These are phyloP conservation scores for Diaporthe eres DNA, from an alignment of 2,329 filamentous ascomycete genomes.

Conservation along the genomic window DNA sequence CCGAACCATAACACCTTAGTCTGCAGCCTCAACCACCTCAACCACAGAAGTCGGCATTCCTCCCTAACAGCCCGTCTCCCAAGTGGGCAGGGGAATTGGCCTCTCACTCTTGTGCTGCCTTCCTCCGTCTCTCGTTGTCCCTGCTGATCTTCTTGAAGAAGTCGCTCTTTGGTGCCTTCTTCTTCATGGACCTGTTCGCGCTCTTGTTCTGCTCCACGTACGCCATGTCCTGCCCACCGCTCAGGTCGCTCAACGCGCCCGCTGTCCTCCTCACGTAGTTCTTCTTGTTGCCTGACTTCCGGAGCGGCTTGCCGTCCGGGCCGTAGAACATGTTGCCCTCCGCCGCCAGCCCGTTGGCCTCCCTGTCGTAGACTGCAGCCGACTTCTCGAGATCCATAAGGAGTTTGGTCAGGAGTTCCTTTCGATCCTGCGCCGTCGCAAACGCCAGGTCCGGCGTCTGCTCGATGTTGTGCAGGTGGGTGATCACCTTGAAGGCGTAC, in stretches of 20 bases:
- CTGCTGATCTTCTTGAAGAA: constrained; percentile 78
- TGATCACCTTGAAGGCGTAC: constrained; percentile 99
- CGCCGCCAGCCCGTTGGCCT: constrained; percentile 48
- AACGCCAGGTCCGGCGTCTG: constrained; percentile 86
- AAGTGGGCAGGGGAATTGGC: not conserved
- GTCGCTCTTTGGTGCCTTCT: constrained; percentile 67
- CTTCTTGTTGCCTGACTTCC: constrained; percentile 56
- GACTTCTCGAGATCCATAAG: constrained; percentile 84
- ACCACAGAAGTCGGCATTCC: not conserved
- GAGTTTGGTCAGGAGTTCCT: constrained; percentile 90
- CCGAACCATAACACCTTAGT: not conserved
- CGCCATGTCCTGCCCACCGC: constrained; percentile 97
- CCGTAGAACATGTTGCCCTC: constrained; percentile 58
- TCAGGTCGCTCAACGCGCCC: constrained; percentile 86
- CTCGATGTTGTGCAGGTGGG: constrained; percentile 92
- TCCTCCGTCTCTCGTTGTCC: constrained; percentile 70
- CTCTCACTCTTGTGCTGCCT: constrained; percentile 28
- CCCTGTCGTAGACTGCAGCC: constrained; percentile 46
- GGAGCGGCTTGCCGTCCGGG: constrained; percentile 43
- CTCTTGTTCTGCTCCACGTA: constrained; percentile 88
- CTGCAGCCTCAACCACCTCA: not conserved
- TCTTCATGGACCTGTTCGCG: constrained; percentile 76
- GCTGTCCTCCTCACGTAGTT: constrained; percentile 82
- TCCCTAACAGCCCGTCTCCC: not conserved
- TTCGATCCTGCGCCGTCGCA: constrained; percentile 81